Base-by-base conservation (phyloP, 2,329 filamentous ascomycete genomes). In the Blumeria hordei region DNA sequence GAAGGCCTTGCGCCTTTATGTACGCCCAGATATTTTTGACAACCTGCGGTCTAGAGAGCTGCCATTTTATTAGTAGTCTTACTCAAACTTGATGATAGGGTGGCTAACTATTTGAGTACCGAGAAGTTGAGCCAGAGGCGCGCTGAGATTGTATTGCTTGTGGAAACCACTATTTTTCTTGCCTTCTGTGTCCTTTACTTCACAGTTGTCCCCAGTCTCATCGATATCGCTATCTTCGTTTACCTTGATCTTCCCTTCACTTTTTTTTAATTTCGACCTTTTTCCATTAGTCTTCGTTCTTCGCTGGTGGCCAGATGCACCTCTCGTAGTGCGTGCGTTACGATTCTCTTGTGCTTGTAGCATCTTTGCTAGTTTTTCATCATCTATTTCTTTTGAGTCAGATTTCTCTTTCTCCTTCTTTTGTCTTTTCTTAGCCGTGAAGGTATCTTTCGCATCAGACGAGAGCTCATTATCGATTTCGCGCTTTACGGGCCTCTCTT, bases 21-120 rank as follows among this genome's bases (percentile, higher is more conserved):
- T 98, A 88, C 58, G 83, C 81, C 92, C 92, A 98, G 55, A 98
- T 81, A 66, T 85, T 85, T 72, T 96, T 96, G 62, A 98, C 92
- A 0, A 90, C 90, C 67, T 96, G 88, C 0, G 92, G 90, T 43
- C 92, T 83, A 14, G 92, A 94, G 21, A 98, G 77, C 80, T 94
- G 21, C 16, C 21, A 64, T 51, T 32, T 53, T 41, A 33, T 55
- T 56, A 39, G 59, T 53, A 55, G 10, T 50, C n/a, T 49, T 10
- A 5, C 16, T 32, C 14, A 18, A 37, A 45, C n/a, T 21, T 18
- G n/a, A 28, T 21, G 6, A 49, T 28, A 34, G 21, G 16, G 39
- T 53, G 8, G 68, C 74, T 60, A 70, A 83, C 80, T 69, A 76
- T 77, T 12, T 76, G 71, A 64, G 85, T 81, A 50, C 83, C 83